These are phyloP conservation scores for Cylindrotheca fusiformis DNA, from an alignment of 108 stramenopile species.

Conservation along the genomic window DNA sequence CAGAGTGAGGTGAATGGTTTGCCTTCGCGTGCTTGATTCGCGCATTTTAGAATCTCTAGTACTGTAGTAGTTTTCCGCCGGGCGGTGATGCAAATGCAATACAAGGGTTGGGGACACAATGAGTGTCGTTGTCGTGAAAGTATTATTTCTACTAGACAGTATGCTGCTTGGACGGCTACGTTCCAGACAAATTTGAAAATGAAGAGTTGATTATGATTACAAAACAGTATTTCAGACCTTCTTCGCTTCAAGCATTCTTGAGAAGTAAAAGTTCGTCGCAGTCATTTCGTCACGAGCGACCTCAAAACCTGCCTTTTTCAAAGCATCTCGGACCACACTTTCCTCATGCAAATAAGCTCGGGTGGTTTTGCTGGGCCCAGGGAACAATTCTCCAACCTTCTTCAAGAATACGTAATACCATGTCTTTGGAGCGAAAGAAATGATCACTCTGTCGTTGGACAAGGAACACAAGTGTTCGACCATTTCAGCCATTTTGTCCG, in stretches of 20 bases:
- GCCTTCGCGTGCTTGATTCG: no score
- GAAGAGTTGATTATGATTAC: no score
- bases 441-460: constrained; percentile 80
- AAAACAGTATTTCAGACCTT: constrained; percentile 33
- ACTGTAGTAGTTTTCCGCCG: no score
- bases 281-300: constrained; percentile 92
- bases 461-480: constrained; percentile 85
- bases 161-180: no score
- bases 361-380: constrained; percentile 95
- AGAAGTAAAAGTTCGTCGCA: constrained; percentile 96
- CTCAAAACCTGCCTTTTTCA: constrained; percentile 84
- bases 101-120: no score
- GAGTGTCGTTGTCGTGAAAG: no score
- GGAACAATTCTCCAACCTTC: constrained; percentile 95
- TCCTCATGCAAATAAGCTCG: constrained; percentile 96
- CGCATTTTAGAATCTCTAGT: no score
- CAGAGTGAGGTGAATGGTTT: no score
- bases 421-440: constrained; percentile 96
- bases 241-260: constrained; percentile 90
- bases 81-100: no score
- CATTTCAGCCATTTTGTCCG: constrained; percentile 93
- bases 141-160: no score
- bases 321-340: constrained; percentile 73
- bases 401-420: constrained; percentile 93
- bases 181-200: no score